phyloP scores from a whole-genome alignment of 164 flowering plant species.

The Dillenia suffruticosa region DNA sequence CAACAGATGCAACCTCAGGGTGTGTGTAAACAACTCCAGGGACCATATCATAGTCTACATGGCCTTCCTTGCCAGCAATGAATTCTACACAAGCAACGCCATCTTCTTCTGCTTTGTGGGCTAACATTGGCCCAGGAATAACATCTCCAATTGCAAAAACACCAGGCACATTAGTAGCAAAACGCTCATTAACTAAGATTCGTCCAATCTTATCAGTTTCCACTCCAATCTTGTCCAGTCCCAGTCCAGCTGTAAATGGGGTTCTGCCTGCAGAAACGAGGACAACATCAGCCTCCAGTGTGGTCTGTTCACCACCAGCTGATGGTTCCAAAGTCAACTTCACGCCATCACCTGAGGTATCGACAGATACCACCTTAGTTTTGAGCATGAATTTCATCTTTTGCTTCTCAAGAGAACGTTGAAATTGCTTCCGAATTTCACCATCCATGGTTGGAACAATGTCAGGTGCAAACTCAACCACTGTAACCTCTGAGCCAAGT shows the following conservation, averaged over 20 bases:
- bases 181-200: conserved; percentile 56
- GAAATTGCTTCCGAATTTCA: conserved; percentile 76
- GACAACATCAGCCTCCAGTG: conserved; percentile 83
- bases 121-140: conserved; percentile 90
- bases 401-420: conserved; percentile 84
- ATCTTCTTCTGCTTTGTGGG: conserved; percentile 95
- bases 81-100: conserved; percentile 91
- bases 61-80: conserved; percentile 82
- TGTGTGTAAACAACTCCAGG: conserved; percentile 93
- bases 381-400: conserved; percentile 85
- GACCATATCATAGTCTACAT: conserved; percentile 84
- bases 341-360: conserved; percentile 55
- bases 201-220: conserved; percentile 75
- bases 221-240: conserved; percentile 74
- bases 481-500: conserved; percentile 84
- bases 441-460: conserved; percentile 88
- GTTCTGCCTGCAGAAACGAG: conserved; percentile 84
- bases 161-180: conserved; percentile 58
- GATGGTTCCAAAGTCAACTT: conserved; percentile 81
- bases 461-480: conserved; percentile 82
- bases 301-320: conserved; percentile 77
- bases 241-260: conserved; percentile 79
- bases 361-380: conserved; percentile 87
- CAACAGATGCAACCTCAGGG: conserved; percentile 94
- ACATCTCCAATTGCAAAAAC: conserved; percentile 90